Evolutionary conservation across 257 asterid species (phyloP).

Genomic region (Ehretia macrophylla): DNA sequence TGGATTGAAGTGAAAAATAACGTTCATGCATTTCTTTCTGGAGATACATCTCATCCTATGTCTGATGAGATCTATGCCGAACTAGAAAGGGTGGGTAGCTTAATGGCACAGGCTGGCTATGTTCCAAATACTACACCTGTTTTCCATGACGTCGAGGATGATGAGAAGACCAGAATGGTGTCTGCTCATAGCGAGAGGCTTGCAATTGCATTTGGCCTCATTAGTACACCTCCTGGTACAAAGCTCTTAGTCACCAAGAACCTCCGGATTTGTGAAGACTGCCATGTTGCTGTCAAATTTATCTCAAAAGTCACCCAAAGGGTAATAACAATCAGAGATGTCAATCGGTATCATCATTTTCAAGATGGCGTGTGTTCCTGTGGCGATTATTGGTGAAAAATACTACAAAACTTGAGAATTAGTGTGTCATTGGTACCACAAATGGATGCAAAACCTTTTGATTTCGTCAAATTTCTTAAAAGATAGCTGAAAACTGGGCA

Average conservation of each 20-base stretch:
- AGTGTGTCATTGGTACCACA: too few species aligned
- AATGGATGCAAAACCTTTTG: too few species aligned
- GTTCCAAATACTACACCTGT: constrained; percentile 41
- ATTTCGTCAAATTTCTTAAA: too few species aligned
- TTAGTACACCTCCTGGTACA: constrained; percentile 50
- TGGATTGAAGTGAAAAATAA: constrained; percentile 54
- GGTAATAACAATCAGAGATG: constrained; percentile 54
- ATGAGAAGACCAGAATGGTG: constrained; percentile 48
- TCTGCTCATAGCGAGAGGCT: constrained; percentile 56
- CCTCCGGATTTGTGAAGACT: constrained; percentile 61
- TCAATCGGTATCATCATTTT: constrained; percentile 59
- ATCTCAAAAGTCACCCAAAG: constrained; percentile 44
- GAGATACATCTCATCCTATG: constrained; percentile 58
- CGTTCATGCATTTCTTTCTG: constrained; percentile 52
- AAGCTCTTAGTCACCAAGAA: constrained; percentile 51
- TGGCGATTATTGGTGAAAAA: constrained; percentile 49
- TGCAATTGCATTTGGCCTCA: constrained; percentile 57
- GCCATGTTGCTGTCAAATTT: constrained; percentile 50
- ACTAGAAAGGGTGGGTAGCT: constrained; percentile 35
- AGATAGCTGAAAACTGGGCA: too few species aligned
- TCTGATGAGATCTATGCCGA: constrained; percentile 42
- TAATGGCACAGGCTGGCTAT: constrained; percentile 50
- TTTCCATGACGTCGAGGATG: constrained; percentile 61
- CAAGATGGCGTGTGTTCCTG: constrained; percentile 58
- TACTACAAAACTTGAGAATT: too few species aligned